These are phyloP conservation scores for Oemleria cerasiformis DNA, from an alignment of 306 rosid genomes.

Conservation along the genomic window DNA sequence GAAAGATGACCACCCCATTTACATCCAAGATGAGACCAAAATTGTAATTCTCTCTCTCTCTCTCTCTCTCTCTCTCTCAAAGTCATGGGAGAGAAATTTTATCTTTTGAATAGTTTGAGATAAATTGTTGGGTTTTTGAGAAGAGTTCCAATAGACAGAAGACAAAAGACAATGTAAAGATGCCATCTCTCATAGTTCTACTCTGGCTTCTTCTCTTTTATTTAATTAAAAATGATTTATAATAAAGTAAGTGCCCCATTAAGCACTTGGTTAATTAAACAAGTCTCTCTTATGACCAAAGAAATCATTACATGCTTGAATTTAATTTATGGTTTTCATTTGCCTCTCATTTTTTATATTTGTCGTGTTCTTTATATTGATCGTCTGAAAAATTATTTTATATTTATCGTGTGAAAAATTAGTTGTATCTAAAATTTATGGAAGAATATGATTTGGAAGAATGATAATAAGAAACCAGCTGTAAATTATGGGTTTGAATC, in stretches of 20 bases:
- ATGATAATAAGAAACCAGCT: slow-evolving; percentile 32
- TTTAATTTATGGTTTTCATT: slow-evolving; percentile 42
- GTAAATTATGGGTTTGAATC: too few relatives aligned
- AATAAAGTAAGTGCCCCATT: slow-evolving; percentile 17
- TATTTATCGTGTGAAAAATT: too few relatives aligned
- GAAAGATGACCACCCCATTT: slow-evolving; percentile 58
- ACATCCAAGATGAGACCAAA: slow-evolving; percentile 83
- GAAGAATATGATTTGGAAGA: slow-evolving; percentile 33
- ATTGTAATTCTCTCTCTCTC: slow-evolving; percentile 35
- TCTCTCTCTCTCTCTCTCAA: slow-evolving; percentile 11
- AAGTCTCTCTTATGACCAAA: slow-evolving; percentile 19
- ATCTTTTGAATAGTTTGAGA: slow-evolving; percentile 24
- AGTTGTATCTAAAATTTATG: not conserved
- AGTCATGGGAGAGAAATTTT: slow-evolving; percentile 15
- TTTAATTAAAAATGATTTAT: slow-evolving; percentile 13
- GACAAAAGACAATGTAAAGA: slow-evolving; percentile 36
- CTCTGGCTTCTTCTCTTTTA: slow-evolving; percentile 20
- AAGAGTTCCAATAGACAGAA: slow-evolving; percentile 23
- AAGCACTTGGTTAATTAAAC: slow-evolving; percentile 20
- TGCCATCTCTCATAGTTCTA: slow-evolving; percentile 32
- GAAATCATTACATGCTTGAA: slow-evolving; percentile 35
- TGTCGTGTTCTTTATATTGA: too few relatives aligned
- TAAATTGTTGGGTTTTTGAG: slow-evolving; percentile 17
- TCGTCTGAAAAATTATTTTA: too few relatives aligned
- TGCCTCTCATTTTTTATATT: slow-evolving; percentile 8